phyloP scores from a whole-genome alignment of 768 basidiomycete genomes.

The Rhizopogon roseolus region DNA sequence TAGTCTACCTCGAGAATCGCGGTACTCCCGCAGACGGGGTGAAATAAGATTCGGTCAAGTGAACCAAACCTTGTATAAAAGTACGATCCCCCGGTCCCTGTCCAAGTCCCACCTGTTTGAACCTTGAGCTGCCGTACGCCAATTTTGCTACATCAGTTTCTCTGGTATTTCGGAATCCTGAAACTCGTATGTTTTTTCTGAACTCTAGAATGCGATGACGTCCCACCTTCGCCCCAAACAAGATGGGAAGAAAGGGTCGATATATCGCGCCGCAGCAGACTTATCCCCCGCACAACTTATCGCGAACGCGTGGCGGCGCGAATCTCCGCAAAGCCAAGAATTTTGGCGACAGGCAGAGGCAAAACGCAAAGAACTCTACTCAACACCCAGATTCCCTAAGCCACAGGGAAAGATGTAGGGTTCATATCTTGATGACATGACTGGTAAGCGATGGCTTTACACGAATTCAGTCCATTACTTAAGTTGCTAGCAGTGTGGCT shows the following conservation, averaged over 20 bases:
- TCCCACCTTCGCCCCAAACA: conserved; percentile 31
- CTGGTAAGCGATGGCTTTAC: conserved; percentile 10
- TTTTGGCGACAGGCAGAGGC: conserved; percentile 56
- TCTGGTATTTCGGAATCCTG: conserved; percentile 17
- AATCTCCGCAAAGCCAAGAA: conserved; percentile 55
- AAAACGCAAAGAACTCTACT: conserved; percentile 42
- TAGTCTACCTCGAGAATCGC: conserved; percentile 12
- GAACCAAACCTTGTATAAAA: conserved; percentile 32
- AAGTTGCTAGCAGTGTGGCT: neutral
- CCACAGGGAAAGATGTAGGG: conserved; percentile 49
- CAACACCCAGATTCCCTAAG: conserved; percentile 28
- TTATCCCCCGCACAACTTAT: conserved; percentile 58
- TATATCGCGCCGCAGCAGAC: conserved; percentile 20
- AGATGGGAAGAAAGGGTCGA: conserved; percentile 26
- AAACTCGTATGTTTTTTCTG: conserved; percentile 19
- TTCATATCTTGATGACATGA: conserved; percentile 10
- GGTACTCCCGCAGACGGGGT: conserved; percentile 17
- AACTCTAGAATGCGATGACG: conserved; percentile 30
- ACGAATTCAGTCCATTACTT: neutral
- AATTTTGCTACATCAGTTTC: conserved; percentile 26
- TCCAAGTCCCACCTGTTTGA: conserved; percentile 24
- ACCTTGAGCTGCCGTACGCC: conserved; percentile 34
- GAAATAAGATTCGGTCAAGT: conserved; percentile 25
- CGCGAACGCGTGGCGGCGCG: conserved; percentile 62
- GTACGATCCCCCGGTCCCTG: conserved; percentile 24